Conservation (phyloP, 768 basidiomycete genomes). For the Tricholomella constricta region DNA sequence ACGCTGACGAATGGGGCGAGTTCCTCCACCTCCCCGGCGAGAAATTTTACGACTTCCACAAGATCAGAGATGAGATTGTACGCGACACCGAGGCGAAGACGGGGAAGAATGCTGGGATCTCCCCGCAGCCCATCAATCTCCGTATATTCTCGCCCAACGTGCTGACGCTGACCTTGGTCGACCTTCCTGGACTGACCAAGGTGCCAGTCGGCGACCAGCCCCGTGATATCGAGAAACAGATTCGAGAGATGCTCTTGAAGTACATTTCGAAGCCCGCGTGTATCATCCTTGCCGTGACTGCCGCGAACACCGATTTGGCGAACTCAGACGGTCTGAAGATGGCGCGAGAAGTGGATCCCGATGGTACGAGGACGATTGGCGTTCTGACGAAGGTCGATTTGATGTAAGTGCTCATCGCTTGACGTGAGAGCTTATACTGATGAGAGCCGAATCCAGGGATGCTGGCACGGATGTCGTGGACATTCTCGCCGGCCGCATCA, state of each 20-base stretch:
- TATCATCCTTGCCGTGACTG: constrained; percentile 95
- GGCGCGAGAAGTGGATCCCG: constrained; percentile 96
- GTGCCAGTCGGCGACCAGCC: constrained; percentile 97
- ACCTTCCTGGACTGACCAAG: constrained; percentile 94
- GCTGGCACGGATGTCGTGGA: constrained; percentile 98
- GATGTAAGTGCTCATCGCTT: constrained; percentile 62
- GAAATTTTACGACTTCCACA: constrained; percentile 97
- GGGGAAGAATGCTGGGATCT: constrained; percentile 97
- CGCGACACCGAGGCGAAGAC: constrained; percentile 98
- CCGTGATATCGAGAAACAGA: constrained; percentile 96
- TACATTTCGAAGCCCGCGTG: constrained; percentile 95
- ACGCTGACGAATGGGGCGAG: constrained; percentile 97
- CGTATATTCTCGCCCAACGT: constrained; percentile 98
- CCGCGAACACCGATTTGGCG: constrained; percentile 95
- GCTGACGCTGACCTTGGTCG: constrained; percentile 95
- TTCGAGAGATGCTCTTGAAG: constrained; percentile 93
- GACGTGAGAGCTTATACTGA: constrained; percentile 5
- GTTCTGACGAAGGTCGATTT: constrained; percentile 98
- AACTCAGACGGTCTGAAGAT: constrained; percentile 97
- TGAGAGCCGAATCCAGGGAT: constrained; percentile 65
- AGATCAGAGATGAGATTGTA: constrained; percentile 95
- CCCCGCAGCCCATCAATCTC: constrained; percentile 95
- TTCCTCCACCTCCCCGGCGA: constrained; percentile 95
- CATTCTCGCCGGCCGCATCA: constrained; percentile 95
- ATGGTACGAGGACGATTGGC: constrained; percentile 96